Conservation (phyloP, 495 filamentous ascomycete species). For the Parathielavia appendiculata region DNA sequence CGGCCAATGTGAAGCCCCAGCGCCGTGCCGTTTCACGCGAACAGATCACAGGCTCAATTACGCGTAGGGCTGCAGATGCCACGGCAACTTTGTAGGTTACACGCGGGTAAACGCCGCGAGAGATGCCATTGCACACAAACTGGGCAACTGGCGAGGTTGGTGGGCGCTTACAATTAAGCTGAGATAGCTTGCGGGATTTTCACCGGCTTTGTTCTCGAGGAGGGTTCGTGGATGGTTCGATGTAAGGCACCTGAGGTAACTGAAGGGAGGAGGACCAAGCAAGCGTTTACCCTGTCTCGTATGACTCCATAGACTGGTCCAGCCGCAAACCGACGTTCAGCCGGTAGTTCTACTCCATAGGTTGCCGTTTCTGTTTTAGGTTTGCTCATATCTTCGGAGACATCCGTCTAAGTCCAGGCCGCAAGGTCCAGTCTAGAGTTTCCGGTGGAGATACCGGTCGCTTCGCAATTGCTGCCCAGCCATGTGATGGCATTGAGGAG, state of each 20-base stretch:
- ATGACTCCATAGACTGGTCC: neutral
- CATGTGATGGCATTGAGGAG: neutral
- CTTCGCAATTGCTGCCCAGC: neutral
- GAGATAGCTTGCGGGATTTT: neutral
- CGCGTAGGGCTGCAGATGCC: slow-evolving; percentile 3
- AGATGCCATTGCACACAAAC: neutral
- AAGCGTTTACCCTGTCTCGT: neutral
- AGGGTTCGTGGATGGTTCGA: neutral
- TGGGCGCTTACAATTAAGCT: neutral
- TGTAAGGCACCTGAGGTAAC: no score
- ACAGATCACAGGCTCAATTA: no score
- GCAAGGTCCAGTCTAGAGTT: no score
- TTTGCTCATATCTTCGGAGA: no score
- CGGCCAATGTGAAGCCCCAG: no score
- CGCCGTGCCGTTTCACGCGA: neutral
- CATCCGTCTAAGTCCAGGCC: no score
- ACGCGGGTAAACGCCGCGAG: neutral
- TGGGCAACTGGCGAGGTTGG: neutral
- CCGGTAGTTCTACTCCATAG: neutral
- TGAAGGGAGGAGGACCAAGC: no score
- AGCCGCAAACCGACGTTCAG: neutral
- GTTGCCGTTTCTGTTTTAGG: neutral
- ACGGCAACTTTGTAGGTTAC: neutral
- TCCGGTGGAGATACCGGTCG: neutral
- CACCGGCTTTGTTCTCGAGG: neutral